Base-by-base conservation (phyloP, 2,329 filamentous ascomycete genomes). In the Claviceps humidiphila region DNA sequence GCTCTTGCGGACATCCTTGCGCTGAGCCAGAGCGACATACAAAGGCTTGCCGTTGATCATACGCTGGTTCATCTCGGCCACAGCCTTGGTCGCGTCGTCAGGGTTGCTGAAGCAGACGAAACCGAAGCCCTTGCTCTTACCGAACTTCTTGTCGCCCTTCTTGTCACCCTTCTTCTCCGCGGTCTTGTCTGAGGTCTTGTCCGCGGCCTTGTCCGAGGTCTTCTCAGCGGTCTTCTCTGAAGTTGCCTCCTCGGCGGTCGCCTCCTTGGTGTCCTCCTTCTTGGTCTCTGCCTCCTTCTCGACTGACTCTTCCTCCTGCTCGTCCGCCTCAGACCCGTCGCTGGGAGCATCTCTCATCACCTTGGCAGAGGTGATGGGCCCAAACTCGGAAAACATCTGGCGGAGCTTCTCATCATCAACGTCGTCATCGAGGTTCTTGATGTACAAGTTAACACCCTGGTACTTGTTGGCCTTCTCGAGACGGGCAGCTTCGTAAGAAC, bases 51-150 rank as follows among this genome's bases (percentile, higher is more conserved):
- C 81, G 70, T 90, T 86, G 61, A 97, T 79, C 93, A 98, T 98
- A 72, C 93, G 89, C 79, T 97, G 91, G 79, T 98, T 98, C 89
- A 97, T 96, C 73, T 98, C 93, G 56, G 90, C 89, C 58, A 98
- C 91, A 59, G 93, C 93, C 82, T 97, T 97, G 74, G 91, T 96
- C 59, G 93, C 93, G 71, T 98, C 93, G 64, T 98, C 93, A 55
- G 93, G 90, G 79, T 95, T 97, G 81, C 87, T 93, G 78, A 98
- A 98, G 86, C 93, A 98, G 66, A 98, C 93, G 71, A 98, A 98
- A 64, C 93, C 93, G 69, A 98, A 98, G 69, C 93, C 93, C 80
- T 97, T 98, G 85, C 89, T 95, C 87, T 97, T 97, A 70, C 93
- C 93, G 55, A 95, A 79, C 74, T 78, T 82, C 70, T 78, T 79